A percentile compares a stretch with the other conserved stretches of the same genome.
These are phyloP conservation scores for Boletus vinaceobasis DNA, from an alignment of 768 basidiomycete species.

Conservation along the genomic window DNA sequence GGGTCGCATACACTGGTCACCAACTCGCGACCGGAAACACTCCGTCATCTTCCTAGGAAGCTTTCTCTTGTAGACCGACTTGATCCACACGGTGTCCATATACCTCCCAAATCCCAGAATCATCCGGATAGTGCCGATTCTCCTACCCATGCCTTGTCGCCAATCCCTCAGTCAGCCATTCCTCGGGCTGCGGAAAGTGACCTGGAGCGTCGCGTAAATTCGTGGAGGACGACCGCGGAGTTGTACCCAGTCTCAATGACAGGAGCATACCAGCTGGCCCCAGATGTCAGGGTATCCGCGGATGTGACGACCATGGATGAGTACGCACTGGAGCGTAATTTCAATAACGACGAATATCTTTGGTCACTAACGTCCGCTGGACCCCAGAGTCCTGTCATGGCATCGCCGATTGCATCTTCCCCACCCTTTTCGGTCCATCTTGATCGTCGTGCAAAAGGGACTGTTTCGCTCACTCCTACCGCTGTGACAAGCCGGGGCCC, in stretches of 20 bases:
- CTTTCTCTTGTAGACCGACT: slow-evolving; percentile 68
- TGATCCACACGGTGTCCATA: slow-evolving; percentile 42
- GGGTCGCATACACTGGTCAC: slow-evolving; percentile 9
- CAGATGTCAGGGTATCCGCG: slow-evolving; percentile 10
- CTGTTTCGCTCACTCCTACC: slow-evolving; percentile 46
- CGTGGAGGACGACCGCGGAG: slow-evolving; percentile 62
- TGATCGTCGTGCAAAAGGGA: slow-evolving; percentile 47
- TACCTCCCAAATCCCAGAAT: slow-evolving; percentile 29
- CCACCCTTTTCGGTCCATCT: slow-evolving; percentile 53
- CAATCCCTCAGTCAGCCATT: slow-evolving; percentile 61
- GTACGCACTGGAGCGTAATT: slow-evolving; percentile 14
- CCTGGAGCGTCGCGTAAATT: slow-evolving; percentile 55
- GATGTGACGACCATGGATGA: slow-evolving; percentile 23
- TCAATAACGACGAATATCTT: slow-evolving; percentile 55
- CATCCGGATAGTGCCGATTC: slow-evolving; percentile 9
- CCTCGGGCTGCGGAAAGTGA: slow-evolving; percentile 50
- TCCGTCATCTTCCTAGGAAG: slow-evolving; percentile 59
- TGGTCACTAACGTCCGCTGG: slow-evolving; percentile 68
- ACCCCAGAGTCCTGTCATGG: slow-evolving; percentile 44
- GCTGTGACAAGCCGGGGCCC: slow-evolving; percentile 51
- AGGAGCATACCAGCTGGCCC: slow-evolving; percentile 24
- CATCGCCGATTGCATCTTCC: slow-evolving; percentile 38
- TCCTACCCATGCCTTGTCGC: slow-evolving; percentile 44
- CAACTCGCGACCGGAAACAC: slow-evolving; percentile 26
- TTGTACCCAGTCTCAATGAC: slow-evolving; percentile 47